Conservation (phyloP, 2,329 filamentous ascomycete species). For the Diaporthe citri region DNA sequence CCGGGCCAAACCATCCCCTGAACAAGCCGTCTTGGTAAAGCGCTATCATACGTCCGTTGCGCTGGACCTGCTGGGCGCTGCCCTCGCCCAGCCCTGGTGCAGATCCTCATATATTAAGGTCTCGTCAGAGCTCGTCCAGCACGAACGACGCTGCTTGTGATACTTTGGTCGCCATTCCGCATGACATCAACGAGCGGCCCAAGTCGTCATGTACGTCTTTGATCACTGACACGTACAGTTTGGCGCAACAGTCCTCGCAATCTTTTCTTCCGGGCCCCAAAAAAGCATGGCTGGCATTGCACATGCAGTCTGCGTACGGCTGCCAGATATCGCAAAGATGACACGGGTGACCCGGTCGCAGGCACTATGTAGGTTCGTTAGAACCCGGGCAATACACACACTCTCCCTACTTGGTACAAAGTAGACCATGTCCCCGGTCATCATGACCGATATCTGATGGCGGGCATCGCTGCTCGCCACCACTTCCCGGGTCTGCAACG, state of each 20-base stretch:
- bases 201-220: not conserved
- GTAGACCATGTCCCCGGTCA: not conserved
- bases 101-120: slow-evolving; percentile 16
- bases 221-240: not conserved
- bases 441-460: not conserved
- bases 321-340: not conserved
- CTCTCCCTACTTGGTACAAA: no score
- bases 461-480: not conserved
- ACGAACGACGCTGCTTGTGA: not conserved
- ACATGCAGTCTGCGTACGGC: not conserved
- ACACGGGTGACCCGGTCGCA: not conserved
- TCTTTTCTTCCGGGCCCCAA: not conserved
- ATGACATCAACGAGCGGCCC: not conserved
- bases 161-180: not conserved
- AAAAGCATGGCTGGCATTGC: not conserved
- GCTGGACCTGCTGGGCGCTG: slow-evolving; percentile 14
- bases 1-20: slow-evolving; percentile 6
- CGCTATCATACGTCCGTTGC: slow-evolving; percentile 2
- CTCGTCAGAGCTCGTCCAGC: not conserved
- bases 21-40: not conserved
- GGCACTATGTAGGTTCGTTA: not conserved
- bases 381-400: not conserved
- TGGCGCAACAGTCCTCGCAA: not conserved
- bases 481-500: not conserved
- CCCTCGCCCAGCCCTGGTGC: slow-evolving; percentile 2